These are phyloP conservation scores for Calophaca sinica DNA, from an alignment of 306 rosid species.

Conservation along the genomic window DNA sequence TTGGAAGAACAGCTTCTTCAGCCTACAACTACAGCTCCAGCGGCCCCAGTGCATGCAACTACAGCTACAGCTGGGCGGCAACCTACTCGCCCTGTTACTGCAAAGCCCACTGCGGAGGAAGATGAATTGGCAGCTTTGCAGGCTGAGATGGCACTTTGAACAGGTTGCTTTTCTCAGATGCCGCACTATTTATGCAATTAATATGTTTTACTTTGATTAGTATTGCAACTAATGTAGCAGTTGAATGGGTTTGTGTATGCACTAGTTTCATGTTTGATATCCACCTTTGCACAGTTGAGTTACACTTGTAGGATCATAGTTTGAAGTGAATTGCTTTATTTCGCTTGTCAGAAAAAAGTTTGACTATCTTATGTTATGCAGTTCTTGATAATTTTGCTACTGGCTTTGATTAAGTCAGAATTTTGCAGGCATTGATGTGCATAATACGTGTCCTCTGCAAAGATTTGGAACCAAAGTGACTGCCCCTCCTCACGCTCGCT, in stretches of 20 bases:
- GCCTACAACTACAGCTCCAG: conserved; percentile 93
- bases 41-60: conserved; percentile 71
- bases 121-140: conserved; percentile 95
- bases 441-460: conserved; percentile 48
- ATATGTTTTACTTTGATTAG: background rate
- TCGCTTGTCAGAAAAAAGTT: conserved; percentile 22
- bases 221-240: background rate
- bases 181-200: conserved; percentile 20
- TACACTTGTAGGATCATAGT: conserved; percentile 31
- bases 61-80: conserved; percentile 83
- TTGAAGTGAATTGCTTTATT: conserved; percentile 6
- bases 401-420: conserved; percentile 40
- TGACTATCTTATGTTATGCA: conserved; percentile 2
- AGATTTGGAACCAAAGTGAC: conserved; percentile 56
- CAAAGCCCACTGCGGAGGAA: conserved; percentile 84
- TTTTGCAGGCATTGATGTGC: conserved; percentile 57
- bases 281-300: conserved; percentile 24
- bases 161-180: conserved; percentile 54
- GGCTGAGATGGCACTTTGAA: conserved; percentile 98
- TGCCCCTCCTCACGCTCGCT: conserved; percentile 35
- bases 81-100: conserved; percentile 70
- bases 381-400: conserved; percentile 21
- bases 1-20: conserved; percentile 98
- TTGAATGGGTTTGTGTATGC: conserved; percentile 31
- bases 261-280: conserved; percentile 38